phyloP scores from a whole-genome alignment of 2,329 filamentous ascomycete species.

The Coleophoma crateriformis region DNA sequence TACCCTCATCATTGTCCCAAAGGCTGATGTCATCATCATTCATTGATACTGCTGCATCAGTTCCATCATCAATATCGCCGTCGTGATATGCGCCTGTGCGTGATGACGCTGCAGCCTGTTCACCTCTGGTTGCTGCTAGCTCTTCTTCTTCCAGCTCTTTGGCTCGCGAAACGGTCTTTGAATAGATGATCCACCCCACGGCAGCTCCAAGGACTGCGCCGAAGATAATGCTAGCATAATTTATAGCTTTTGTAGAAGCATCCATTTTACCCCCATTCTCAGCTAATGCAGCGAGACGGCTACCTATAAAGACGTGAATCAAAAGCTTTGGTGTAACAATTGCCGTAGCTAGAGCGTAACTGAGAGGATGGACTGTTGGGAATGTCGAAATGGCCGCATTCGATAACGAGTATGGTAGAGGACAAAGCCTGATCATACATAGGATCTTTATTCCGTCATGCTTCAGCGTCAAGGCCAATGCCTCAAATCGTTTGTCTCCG shows the following conservation, averaged over 20 bases:
- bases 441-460: slow-evolving; percentile 86
- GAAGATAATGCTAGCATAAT: slow-evolving; percentile 74
- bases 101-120: slow-evolving; percentile 3
- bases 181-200: slow-evolving; percentile 84
- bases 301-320: slow-evolving; percentile 89
- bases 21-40: slow-evolving; percentile 26
- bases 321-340: slow-evolving; percentile 80
- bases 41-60: slow-evolving; percentile 21
- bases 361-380: slow-evolving; percentile 71
- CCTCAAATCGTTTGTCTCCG: slow-evolving; percentile 80
- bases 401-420: slow-evolving; percentile 84
- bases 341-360: slow-evolving; percentile 78
- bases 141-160: slow-evolving; percentile 42
- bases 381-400: slow-evolving; percentile 95
- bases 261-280: slow-evolving; percentile 82
- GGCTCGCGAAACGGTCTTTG: slow-evolving; percentile 58
- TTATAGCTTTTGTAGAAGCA: slow-evolving; percentile 68
- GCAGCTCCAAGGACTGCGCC: slow-evolving; percentile 65
- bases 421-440: slow-evolving; percentile 87
- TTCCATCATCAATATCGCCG: slow-evolving; percentile 5
- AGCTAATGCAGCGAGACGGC: slow-evolving; percentile 74
- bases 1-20: slow-evolving; percentile 23
- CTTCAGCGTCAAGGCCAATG: slow-evolving; percentile 80
- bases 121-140: slow-evolving; percentile 15
- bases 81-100: slow-evolving; percentile 16